phyloP scores from a whole-genome alignment of 306 rosid genomes.

The Cicer arietinum region DNA sequence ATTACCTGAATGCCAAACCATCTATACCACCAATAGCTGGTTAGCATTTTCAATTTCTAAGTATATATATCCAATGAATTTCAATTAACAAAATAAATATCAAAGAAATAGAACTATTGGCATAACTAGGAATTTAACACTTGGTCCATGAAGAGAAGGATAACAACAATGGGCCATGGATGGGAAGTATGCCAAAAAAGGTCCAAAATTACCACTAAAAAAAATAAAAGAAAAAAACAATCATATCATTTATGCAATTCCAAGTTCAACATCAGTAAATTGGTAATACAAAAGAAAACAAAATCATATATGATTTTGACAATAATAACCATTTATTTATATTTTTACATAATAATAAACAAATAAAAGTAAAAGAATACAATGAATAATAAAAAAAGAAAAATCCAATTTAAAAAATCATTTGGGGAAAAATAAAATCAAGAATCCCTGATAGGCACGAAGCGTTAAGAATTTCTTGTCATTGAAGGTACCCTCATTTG shows the following conservation, averaged over 20 bases:
- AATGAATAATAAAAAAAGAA: neutral
- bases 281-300: slow-evolving; percentile 7
- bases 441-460: slow-evolving; percentile 41
- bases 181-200: slow-evolving; percentile 39
- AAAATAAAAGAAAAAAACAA: neutral
- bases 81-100: neutral
- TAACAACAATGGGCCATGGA: slow-evolving; percentile 29
- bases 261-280: slow-evolving; percentile 2
- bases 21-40: neutral
- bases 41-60: neutral
- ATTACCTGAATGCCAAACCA: neutral
- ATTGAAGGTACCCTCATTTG: slow-evolving; percentile 90
- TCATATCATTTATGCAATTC: slow-evolving; percentile 4
- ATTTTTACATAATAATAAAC: neutral
- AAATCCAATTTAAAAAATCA: neutral
- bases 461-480: slow-evolving; percentile 81
- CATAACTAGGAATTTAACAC: neutral
- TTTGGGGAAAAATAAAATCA: neutral
- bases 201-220: slow-evolving; percentile 37
- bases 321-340: neutral
- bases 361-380: neutral
- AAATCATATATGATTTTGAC: slow-evolving; percentile 32
- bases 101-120: neutral
- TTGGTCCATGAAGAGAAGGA: neutral
- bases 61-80: neutral